These are phyloP conservation scores for Eucalyptus virginea DNA, from an alignment of 345 rosid genomes.

Conservation along the genomic window DNA sequence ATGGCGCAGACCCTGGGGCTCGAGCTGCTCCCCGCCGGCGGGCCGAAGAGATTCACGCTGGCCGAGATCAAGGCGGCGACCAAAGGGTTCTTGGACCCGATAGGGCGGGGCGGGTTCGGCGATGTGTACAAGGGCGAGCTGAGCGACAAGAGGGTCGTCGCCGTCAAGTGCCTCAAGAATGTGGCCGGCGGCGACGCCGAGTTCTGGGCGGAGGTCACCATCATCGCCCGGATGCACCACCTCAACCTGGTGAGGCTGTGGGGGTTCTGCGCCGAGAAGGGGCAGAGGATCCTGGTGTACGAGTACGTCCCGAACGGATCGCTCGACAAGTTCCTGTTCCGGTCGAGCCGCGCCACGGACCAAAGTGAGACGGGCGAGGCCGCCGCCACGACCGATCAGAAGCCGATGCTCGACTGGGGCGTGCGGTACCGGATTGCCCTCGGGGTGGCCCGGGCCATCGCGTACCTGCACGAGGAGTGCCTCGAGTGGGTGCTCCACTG, in stretches of 20 bases:
- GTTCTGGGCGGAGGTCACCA: constrained; percentile 65
- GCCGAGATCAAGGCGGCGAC: constrained; percentile 56
- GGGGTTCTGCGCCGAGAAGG: constrained; percentile 65
- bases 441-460: constrained; percentile 61
- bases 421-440: constrained; percentile 49
- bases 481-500: constrained; percentile 64
- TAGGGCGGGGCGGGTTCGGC: constrained; percentile 62
- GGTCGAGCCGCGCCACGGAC: neutral
- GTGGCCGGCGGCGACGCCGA: constrained; percentile 53
- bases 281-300: constrained; percentile 48
- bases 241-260: constrained; percentile 53
- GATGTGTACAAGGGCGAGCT: constrained; percentile 59
- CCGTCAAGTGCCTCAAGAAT: constrained; percentile 53
- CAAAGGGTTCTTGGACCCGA: constrained; percentile 23
- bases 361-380: neutral
- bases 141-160: constrained; percentile 43
- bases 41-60: constrained; percentile 46
- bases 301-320: constrained; percentile 64
- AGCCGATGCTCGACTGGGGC: constrained; percentile 38
- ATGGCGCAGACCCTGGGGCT: constrained; percentile 67
- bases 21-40: constrained; percentile 57
- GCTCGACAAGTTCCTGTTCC: constrained; percentile 36
- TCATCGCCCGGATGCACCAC: constrained; percentile 62
- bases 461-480: constrained; percentile 69
- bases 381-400: neutral